Evolutionary conservation across 768 basidiomycete genomes (phyloP).

Genomic region (Dacryopinax spathularia): DNA sequence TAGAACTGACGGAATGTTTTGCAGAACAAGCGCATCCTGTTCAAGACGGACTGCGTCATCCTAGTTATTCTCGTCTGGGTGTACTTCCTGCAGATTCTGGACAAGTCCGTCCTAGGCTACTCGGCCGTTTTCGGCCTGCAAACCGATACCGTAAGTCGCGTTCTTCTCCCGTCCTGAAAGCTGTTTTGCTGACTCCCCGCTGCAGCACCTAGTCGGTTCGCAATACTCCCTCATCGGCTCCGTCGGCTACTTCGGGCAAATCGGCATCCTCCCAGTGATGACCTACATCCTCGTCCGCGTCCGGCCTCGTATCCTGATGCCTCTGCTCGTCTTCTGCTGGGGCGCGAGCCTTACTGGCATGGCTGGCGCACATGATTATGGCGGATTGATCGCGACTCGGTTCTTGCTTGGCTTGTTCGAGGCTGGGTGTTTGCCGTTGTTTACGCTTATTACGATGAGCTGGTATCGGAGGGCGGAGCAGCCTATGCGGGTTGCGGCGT

Average conservation of each 20-base stretch:
- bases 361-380: constrained; percentile 17
- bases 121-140: constrained; percentile 18
- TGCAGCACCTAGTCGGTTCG: background rate
- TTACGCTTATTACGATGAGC: constrained; percentile 22
- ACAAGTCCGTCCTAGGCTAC: constrained; percentile 20
- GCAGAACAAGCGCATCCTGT: constrained; percentile 15
- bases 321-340: constrained; percentile 15
- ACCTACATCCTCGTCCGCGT: constrained; percentile 1
- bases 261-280: background rate
- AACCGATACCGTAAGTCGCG: constrained; percentile 8
- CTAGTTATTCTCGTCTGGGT: constrained; percentile 20
- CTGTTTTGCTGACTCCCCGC: too few species aligned
- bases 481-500: constrained; percentile 16
- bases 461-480: constrained; percentile 20
- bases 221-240: constrained; percentile 4
- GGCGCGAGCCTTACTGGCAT: constrained; percentile 17
- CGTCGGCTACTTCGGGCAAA: constrained; percentile 12
- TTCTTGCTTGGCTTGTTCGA: constrained; percentile 27
- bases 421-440: constrained; percentile 23
- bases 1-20: constrained; percentile 12
- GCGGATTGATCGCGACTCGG: constrained; percentile 19
- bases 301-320: background rate
- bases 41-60: constrained; percentile 18
- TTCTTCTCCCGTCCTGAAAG: background rate
- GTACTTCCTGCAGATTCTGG: constrained; percentile 24